Base-by-base conservation (phyloP, 352 stramenopile genomes). In the Phytophthora quininea region DNA sequence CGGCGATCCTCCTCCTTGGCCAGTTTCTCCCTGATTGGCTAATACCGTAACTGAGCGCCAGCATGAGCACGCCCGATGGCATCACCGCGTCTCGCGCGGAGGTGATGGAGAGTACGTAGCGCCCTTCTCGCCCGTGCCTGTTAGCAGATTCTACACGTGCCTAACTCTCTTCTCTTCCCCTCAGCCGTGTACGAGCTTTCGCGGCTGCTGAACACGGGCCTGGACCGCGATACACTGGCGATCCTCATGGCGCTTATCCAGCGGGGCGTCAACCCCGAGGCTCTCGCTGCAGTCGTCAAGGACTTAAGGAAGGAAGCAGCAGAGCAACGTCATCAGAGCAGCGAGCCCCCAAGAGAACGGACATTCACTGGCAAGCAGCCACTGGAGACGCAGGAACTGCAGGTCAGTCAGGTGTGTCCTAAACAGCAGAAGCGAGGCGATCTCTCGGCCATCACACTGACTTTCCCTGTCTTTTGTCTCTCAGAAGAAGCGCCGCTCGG, bases 141-240 rank as follows among this genome's bases (percentile, higher is more conserved):
- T n/a, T 47, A 47, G 1, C 9, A 4, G 5, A 24, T 9, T 29
- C 15, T 49, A n/a, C 43, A 49, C 14, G 2, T 27, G 29, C 43
- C 15, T 52, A 32, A 56, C 56, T 27, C 1, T 53, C 7, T 12
- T 12, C 3, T 32, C 52, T 4, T 38, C 19, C 14, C 45, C 47
- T 54, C 61, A 95, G 90, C 90, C 9, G 79, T 97, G 56, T 95
- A 96, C 58, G 92, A 97, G 76, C 85, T 97, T 27, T 97, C 90
- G 40, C 88, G 79, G 15, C 77, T 97, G 64, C 79, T 97, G 35
- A 96, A 97, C 71, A 97, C 92, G 27, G 92, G 92, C 0, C 74
- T 97, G 37, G 90, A 97, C 64, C 86, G 86, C 47, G 88, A 97
- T 69, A 96, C 89, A 30, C 75, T 97, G 45, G 79, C 76, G 58